These are phyloP conservation scores for Garcia nutans DNA, from an alignment of 345 rosid genomes.

Conservation along the genomic window DNA sequence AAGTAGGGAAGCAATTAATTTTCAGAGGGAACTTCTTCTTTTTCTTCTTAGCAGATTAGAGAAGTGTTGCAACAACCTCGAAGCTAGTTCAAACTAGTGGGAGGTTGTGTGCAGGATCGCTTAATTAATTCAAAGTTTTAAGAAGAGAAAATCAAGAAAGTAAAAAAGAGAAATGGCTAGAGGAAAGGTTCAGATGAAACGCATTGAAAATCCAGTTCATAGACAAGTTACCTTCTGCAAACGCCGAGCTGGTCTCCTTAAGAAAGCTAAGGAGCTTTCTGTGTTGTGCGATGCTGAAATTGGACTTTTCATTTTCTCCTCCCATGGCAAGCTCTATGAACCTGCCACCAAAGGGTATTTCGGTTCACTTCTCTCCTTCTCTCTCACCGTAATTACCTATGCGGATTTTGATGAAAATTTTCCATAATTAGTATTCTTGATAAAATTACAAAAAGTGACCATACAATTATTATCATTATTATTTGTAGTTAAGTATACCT, in stretches of 20 bases:
- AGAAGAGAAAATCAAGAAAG: not conserved
- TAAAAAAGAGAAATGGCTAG: slow-evolving; percentile 69
- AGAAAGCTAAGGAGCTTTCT: slow-evolving; percentile 97
- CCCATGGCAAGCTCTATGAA: slow-evolving; percentile 84
- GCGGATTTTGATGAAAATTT: no score
- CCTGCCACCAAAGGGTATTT: slow-evolving; percentile 78
- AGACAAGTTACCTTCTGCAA: slow-evolving; percentile 97
- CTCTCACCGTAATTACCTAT: no score
- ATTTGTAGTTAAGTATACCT: no score
- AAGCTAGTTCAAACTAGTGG: slow-evolving; percentile 99
- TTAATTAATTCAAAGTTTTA: not conserved
- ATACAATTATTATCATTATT: no score
- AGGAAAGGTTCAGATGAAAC: slow-evolving; percentile 86
- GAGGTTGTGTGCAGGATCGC: slow-evolving; percentile 52
- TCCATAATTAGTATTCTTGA: no score
- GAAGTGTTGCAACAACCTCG: slow-evolving; percentile 53
- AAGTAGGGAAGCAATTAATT: slow-evolving; percentile 4
- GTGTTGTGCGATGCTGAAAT: slow-evolving; percentile 92
- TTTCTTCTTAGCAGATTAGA: not conserved
- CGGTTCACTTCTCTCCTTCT: no score
- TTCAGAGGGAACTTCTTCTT: not conserved
- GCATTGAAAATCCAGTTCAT: slow-evolving; percentile 87
- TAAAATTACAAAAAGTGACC: no score
- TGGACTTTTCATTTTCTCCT: slow-evolving; percentile 73
- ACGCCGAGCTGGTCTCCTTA: slow-evolving; percentile 89